phyloP scores from a whole-genome alignment of 805 yeast genomes.

The Kodamaea neixiangensis region DNA sequence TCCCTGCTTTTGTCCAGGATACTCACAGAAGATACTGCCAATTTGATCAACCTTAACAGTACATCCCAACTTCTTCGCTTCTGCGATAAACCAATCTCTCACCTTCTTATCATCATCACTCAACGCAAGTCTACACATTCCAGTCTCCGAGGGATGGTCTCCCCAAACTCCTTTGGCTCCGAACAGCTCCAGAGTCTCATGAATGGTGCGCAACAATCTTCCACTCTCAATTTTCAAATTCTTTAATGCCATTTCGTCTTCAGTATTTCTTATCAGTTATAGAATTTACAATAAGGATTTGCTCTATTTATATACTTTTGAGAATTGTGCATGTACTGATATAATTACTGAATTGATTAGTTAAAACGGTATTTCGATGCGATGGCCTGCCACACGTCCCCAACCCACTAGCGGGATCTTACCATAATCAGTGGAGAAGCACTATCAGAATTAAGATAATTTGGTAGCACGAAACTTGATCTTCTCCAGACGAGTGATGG shows the following conservation, averaged over 20 bases:
- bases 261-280: neutral
- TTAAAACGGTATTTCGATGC: neutral
- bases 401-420: neutral
- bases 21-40: slow-evolving; percentile 69
- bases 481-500: no score
- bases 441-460: no score
- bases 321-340: neutral
- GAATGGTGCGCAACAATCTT: slow-evolving; percentile 58
- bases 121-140: slow-evolving; percentile 66
- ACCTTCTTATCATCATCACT: slow-evolving; percentile 63
- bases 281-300: neutral
- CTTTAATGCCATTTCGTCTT: neutral
- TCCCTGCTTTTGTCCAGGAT: slow-evolving; percentile 51
- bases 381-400: no score
- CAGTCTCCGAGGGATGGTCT: slow-evolving; percentile 54
- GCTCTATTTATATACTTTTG: neutral
- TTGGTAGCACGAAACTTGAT: no score
- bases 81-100: slow-evolving; percentile 64
- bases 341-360: neutral
- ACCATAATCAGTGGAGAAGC: no score
- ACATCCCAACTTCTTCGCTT: slow-evolving; percentile 57
- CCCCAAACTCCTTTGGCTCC: slow-evolving; percentile 73
- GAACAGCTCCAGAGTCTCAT: slow-evolving; percentile 54
- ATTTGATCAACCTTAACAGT: slow-evolving; percentile 58
- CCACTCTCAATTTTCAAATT: slow-evolving; percentile 19